A percentile compares a stretch with the other conserved stretches of the same genome.
phyloP scores from a whole-genome alignment of 1,139 yeast species.

The Pneumocystis murina region DNA sequence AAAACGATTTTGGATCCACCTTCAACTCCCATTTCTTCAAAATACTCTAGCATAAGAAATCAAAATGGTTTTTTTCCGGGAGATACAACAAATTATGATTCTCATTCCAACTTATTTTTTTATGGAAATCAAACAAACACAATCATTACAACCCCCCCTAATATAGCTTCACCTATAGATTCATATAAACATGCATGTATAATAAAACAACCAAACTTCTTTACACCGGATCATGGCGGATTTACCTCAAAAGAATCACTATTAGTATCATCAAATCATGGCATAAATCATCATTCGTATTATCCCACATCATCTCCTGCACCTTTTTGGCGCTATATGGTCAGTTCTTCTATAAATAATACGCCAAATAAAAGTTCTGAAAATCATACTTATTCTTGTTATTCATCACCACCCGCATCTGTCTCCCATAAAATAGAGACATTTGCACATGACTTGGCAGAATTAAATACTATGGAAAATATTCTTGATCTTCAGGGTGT shows the following conservation, averaged over 20 bases:
- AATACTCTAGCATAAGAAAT: not conserved
- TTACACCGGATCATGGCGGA: slow-evolving; percentile 1
- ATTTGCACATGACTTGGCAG: not conserved
- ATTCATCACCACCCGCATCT: not conserved
- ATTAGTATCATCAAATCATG: not conserved
- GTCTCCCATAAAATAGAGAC: slow-evolving; percentile 2
- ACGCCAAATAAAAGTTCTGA: not conserved
- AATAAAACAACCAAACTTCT: not conserved
- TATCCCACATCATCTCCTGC: slow-evolving; percentile 24
- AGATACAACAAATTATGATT: slow-evolving; percentile 1
- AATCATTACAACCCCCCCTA: not conserved
- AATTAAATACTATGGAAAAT: not conserved
- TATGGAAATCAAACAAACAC: not conserved
- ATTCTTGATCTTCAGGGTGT: slow-evolving; percentile 11
- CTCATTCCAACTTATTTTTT: not conserved
- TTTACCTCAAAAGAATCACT: slow-evolving; percentile 5
- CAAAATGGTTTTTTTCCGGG: not conserved
- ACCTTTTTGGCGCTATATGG: slow-evolving; percentile 30
- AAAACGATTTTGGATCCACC: slow-evolving; percentile 1
- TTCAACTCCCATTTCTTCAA: not conserved
- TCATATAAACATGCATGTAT: not conserved
- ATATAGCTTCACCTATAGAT: not conserved
- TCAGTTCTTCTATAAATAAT: slow-evolving; percentile 1
- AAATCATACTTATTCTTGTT: not conserved
- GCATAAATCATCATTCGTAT: not conserved